Conservation (phyloP, 1,284 basidiomycete genomes). For the Irpex sp. region DNA sequence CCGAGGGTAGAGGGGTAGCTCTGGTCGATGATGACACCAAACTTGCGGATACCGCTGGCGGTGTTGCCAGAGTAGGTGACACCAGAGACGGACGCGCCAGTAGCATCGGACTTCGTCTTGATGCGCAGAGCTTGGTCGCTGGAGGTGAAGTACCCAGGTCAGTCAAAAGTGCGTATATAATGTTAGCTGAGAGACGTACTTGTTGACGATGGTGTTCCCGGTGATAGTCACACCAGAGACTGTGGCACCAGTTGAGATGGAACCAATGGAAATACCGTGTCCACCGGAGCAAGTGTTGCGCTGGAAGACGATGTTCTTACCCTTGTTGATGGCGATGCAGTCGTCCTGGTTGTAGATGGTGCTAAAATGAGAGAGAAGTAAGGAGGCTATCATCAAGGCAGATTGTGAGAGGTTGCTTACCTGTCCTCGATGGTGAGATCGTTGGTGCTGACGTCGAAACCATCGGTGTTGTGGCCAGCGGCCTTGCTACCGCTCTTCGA, state of each 20-base stretch:
- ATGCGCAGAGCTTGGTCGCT: conserved; percentile 40
- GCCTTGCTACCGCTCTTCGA: conserved; percentile 36
- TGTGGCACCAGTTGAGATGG: conserved; percentile 41
- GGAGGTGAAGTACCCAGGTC: neutral
- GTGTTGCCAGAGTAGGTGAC: conserved; percentile 35
- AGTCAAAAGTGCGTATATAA: neutral
- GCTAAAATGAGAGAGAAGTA: neutral
- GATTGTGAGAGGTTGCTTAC: conserved; percentile 10
- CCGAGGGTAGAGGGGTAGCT: conserved; percentile 36
- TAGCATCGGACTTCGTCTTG: conserved; percentile 34
- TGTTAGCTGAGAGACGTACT: conserved; percentile 13
- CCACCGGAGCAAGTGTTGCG: conserved; percentile 52
- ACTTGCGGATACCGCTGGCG: conserved; percentile 25
- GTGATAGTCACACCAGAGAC: conserved; percentile 46
- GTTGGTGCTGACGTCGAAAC: conserved; percentile 45
- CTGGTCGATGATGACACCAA: conserved; percentile 38
- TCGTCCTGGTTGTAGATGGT: conserved; percentile 46
- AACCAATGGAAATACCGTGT: conserved; percentile 63
- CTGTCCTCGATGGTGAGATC: conserved; percentile 42
- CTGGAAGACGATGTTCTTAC: conserved; percentile 50
- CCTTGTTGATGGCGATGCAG: conserved; percentile 59
- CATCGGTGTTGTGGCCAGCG: conserved; percentile 46
- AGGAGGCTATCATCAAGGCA: neutral
- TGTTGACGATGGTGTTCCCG: conserved; percentile 39
- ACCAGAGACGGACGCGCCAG: conserved; percentile 30